Conservation (phyloP, 345 rosid species). For the Brassica cretica region DNA sequence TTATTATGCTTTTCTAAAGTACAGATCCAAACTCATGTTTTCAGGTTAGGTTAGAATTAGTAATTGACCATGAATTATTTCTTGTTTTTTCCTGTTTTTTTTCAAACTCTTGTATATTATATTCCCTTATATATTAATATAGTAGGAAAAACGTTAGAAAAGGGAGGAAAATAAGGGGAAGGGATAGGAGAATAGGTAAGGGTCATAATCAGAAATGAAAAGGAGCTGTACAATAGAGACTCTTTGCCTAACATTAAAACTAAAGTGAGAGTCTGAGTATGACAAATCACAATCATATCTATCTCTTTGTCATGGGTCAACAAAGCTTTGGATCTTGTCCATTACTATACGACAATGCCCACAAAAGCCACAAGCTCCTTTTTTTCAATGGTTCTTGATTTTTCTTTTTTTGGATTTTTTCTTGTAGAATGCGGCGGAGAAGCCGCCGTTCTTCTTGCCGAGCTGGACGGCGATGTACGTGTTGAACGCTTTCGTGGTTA, state of each 20-base stretch:
- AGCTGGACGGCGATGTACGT: conserved; percentile 94
- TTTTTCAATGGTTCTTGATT: conserved; percentile 22
- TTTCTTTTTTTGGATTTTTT: not conserved
- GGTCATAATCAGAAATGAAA: conserved; percentile 28
- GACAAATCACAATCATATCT: conserved; percentile 41
- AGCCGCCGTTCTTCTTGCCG: conserved; percentile 83
- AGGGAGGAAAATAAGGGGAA: conserved; percentile 17
- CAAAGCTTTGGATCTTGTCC: conserved; percentile 38
- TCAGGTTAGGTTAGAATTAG: conserved; percentile 28
- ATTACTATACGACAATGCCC: conserved; percentile 37
- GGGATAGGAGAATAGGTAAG: conserved; percentile 28
- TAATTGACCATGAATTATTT: conserved; percentile 17
- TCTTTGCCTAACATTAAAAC: conserved; percentile 34
- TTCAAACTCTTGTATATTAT: conserved; percentile 13
- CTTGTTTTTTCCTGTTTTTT: not conserved
- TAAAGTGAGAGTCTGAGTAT: conserved; percentile 38
- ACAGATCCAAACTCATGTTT: not conserved
- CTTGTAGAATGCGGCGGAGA: conserved; percentile 90
- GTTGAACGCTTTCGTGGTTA: conserved; percentile 66
- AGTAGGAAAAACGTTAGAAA: not conserved
- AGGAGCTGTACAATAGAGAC: conserved; percentile 39
- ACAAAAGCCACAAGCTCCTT: conserved; percentile 5
- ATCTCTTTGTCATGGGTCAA: conserved; percentile 26
- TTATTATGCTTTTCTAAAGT: conserved; percentile 5
- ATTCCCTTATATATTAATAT: not conserved